Evolutionary conservation across 441 rosid genomes (phyloP).

Genomic region (Breynia disticha): DNA sequence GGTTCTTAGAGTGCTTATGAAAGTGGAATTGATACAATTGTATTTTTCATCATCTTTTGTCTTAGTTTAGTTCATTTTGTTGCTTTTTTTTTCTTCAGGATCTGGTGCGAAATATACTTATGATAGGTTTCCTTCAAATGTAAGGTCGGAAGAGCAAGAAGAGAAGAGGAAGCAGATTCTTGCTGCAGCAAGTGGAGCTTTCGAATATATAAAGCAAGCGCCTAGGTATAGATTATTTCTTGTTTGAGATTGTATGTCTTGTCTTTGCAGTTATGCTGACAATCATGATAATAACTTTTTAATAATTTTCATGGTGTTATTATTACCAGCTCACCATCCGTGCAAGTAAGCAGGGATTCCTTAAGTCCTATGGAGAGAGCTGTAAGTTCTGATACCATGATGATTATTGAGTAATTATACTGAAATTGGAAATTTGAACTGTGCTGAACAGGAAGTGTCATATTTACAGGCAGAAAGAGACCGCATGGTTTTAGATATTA

Average conservation of each 20-base stretch:
- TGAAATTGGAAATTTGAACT: slow-evolving; percentile 11
- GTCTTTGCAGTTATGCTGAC: background rate
- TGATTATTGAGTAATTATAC: slow-evolving; percentile 14
- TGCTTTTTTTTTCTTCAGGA: slow-evolving; percentile 24
- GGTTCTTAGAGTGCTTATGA: slow-evolving; percentile 1
- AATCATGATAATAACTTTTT: no score
- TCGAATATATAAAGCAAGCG: slow-evolving; percentile 66
- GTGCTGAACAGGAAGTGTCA: slow-evolving; percentile 7
- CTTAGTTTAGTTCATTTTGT: background rate
- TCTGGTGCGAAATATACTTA: slow-evolving; percentile 86
- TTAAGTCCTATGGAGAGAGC: slow-evolving; percentile 94
- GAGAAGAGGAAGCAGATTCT: slow-evolving; percentile 95
- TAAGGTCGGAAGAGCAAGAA: slow-evolving; percentile 90
- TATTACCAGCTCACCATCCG: slow-evolving; percentile 64
- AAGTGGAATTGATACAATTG: slow-evolving; percentile 1
- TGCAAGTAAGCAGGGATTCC: slow-evolving; percentile 47
- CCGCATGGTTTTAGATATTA: slow-evolving; percentile 97
- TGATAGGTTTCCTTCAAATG: slow-evolving; percentile 91
- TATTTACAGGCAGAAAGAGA: slow-evolving; percentile 84
- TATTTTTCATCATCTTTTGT: slow-evolving; percentile 15
- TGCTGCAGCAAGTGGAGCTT: slow-evolving; percentile 81
- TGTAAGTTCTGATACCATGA: slow-evolving; percentile 48
- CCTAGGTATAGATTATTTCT: slow-evolving; percentile 50
- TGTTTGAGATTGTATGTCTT: slow-evolving; percentile 15
- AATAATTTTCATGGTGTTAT: background rate